Conservation (phyloP, 164 flowering plant species). For the Sedum album region DNA sequence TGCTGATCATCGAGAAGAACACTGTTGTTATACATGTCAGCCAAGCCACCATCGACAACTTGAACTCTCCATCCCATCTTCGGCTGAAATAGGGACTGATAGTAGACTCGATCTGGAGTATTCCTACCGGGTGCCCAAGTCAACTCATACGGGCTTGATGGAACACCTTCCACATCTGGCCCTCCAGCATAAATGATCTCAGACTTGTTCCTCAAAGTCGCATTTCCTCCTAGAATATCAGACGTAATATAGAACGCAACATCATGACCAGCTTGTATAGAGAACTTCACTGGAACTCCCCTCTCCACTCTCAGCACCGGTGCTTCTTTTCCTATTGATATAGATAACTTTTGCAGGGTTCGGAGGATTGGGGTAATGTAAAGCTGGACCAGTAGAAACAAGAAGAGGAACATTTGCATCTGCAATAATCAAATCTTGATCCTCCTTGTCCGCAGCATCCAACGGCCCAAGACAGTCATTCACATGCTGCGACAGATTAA, state of each 20-base stretch:
- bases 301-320: constrained; percentile 88
- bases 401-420: constrained; percentile 65
- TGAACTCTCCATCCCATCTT: constrained; percentile 98
- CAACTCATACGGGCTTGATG: constrained; percentile 72
- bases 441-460: constrained; percentile 78
- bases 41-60: constrained; percentile 94
- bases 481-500: constrained; percentile 62
- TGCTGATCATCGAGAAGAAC: constrained; percentile 94
- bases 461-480: constrained; percentile 87
- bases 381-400: constrained; percentile 51
- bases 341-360: constrained; percentile 78
- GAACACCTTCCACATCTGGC: constrained; percentile 76
- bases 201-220: constrained; percentile 60
- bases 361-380: constrained; percentile 87
- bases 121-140: constrained; percentile 85
- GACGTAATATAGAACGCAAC: constrained; percentile 90
- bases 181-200: constrained; percentile 91
- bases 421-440: constrained; percentile 75
- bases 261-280: constrained; percentile 93
- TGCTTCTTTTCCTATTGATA: constrained; percentile 86
- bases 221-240: constrained; percentile 87
- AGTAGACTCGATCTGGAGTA: constrained; percentile 86
- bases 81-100: constrained; percentile 58
- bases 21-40: constrained; percentile 92
- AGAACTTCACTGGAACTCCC: constrained; percentile 87